Evolutionary conservation across 106 monocot genomes (phyloP), one percentile per base, ranked within the genome.

Genomic region (Allium sativum): DNA sequence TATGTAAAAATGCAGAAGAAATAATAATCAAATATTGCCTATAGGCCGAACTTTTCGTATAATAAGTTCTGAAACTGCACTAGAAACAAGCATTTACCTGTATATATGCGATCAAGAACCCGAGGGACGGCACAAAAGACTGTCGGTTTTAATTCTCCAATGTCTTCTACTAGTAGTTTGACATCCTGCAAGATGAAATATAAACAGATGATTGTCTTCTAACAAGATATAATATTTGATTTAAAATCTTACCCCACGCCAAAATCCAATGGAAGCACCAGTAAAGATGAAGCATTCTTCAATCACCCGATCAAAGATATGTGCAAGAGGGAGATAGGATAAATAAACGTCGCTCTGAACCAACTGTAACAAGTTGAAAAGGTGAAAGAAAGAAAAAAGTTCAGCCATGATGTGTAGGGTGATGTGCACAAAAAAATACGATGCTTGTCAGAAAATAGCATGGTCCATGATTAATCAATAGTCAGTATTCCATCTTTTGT

Each of bases 91-190:
- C 31, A 50, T 52, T 48, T 64, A 85, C 94, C 94, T 77, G 83
- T 64, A 71, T 90, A 95, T 17, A 95, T 86, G 8, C 94, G 73
- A 79, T 95, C 94, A 21, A 95, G 55, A 12, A 95, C 90, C 70
- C 94, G 94, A 18, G 94, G 94, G 72, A 95, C 94, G 44, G 90
- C 94, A 74, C 87, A 90, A 52, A 95, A 95, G 47, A 90, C 75
- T 18, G 90, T 77, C 41, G 94, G 94, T 71, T 84, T 95, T 50
- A 95, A 68, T 53, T 74, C 76, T 13, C 74, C 94, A 68, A 95
- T 78, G 70, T 95, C 94, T 73, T 95, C 94, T 53, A 86, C 61
- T 53, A 95, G 67, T 41, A 90, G 59, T 63, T 87, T 90, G 61
- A 87, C 86, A 84, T 95, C 90, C 94, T 95, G 62, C 70, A 76